Base-by-base conservation (phyloP, 306 rosid genomes). In the Begonia loranthoides region DNA sequence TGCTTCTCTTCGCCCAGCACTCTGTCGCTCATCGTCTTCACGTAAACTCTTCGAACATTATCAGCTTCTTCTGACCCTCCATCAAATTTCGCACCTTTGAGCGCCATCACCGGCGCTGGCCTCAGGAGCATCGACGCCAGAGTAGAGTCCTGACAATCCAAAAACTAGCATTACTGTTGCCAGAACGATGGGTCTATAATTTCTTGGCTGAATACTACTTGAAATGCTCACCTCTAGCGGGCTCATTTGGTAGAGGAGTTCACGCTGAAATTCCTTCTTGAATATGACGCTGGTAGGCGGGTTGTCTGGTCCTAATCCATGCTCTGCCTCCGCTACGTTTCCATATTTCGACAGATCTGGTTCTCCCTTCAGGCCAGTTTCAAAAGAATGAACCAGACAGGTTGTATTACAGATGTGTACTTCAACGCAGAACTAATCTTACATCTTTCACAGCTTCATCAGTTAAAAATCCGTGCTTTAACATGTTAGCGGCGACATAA, bases 101-200 rank as follows among this genome's bases (percentile, higher is more conserved):
- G 13, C 3, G 74, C 62, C 57, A 17, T 47, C 12, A 54, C 1
- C 4, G 70, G 78, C 44, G 38, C 73, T 13, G 73, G 57, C 45
- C 78, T 46, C 51, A 63, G n/a, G 19, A 67, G 47, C 66, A 62
- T 63, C 10, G 66, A 54, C 7, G 70, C 78, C 54, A 59, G 41
- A 13, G 44, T 63, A 7, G 56, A 55, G 52, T 72, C 73, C 73
- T 62, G 7, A 28, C 5, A 28, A 28, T 28, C 36, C 36, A 5
- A 28, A 28, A 28, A 28, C 5, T 28, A 28, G 36, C 36, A 28
- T 28, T 2, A 3, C 36, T 28, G 5, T 0, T 28, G 36, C 4
- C 9, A 28, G 9, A 28, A 7, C 36, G 3, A 19, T 2, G 2
- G 3, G 22, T 19, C 22, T 19, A 19, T 1, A 19, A 19, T 19